Evolutionary conservation across 2,329 filamentous ascomycete species (phyloP).

Genomic region (Nothopassalora personata): DNA sequence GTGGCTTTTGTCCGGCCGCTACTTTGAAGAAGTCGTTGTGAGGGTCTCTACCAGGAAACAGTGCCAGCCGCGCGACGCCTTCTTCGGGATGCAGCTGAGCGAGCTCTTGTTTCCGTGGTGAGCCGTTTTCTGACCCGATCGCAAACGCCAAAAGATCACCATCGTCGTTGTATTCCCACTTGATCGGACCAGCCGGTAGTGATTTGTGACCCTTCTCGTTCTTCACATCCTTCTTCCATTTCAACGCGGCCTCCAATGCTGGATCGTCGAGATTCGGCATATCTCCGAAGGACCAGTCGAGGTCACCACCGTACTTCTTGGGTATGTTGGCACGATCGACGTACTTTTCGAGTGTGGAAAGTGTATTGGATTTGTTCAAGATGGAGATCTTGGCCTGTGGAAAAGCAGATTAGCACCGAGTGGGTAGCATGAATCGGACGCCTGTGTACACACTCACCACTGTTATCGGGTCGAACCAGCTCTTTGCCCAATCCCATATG

Average conservation of each 20-base stretch:
- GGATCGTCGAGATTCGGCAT: constrained; percentile 64
- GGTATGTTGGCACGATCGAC: constrained; percentile 81
- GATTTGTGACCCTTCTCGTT: constrained; percentile 34
- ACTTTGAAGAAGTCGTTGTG: not conserved
- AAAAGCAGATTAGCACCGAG: not conserved
- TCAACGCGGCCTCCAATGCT: constrained; percentile 37
- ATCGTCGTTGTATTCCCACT: constrained; percentile 39
- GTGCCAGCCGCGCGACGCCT: constrained; percentile 22
- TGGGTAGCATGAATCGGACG: constrained; percentile 39
- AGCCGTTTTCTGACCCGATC: constrained; percentile 41
- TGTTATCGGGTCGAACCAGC: constrained; percentile 86
- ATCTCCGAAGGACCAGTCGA: constrained; percentile 77
- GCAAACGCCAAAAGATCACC: constrained; percentile 43
- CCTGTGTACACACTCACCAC: constrained; percentile 41
- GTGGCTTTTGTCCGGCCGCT: not conserved
- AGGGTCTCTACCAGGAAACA: constrained; percentile 24
- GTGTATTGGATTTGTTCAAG: constrained; percentile 65
- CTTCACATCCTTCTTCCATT: constrained; percentile 35
- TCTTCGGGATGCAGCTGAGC: constrained; percentile 34
- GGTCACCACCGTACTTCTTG: constrained; percentile 79
- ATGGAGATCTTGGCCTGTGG: constrained; percentile 74
- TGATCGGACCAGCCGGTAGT: constrained; percentile 45
- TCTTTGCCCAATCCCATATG: constrained; percentile 91
- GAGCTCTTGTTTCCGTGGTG: constrained; percentile 35
- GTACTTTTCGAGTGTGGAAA: constrained; percentile 70